Percentiles rank a stretch among this genome's conserved stretches.
Evolutionary conservation across 1,284 basidiomycete species (phyloP).

Genomic region (Phaffia rhodozyma): DNA sequence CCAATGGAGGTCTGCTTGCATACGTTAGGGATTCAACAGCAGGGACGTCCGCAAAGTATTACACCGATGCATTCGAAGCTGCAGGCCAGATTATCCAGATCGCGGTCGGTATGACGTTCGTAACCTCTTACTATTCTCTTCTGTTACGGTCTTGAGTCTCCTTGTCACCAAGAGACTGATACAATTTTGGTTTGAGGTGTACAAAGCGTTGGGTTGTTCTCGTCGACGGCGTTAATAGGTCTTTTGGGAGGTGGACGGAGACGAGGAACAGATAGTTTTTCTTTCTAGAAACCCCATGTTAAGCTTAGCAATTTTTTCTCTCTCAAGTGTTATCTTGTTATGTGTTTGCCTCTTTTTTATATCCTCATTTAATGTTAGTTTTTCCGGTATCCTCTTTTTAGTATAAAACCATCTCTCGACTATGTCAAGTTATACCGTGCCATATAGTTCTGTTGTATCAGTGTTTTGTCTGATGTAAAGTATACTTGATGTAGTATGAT

Average conservation of each 20-base stretch:
- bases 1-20: constrained; percentile 64
- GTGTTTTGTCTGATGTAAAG: too few relatives aligned
- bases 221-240: constrained; percentile 39
- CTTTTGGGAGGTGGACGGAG: constrained; percentile 38
- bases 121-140: constrained; percentile 38
- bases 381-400: too few relatives aligned
- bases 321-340: too few relatives aligned
- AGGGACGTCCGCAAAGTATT: constrained; percentile 38
- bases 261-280: constrained; percentile 36
- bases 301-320: too few relatives aligned
- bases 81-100: constrained; percentile 36
- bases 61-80: constrained; percentile 48
- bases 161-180: neutral
- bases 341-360: too few relatives aligned
- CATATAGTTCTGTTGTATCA: too few relatives aligned
- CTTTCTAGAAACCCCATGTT: constrained; percentile 30
- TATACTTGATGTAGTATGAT: too few relatives aligned
- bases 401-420: too few relatives aligned
- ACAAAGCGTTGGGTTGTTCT: constrained; percentile 58
- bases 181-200: too few relatives aligned
- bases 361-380: too few relatives aligned
- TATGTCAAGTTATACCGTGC: too few relatives aligned
- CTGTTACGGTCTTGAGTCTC: constrained; percentile 39
- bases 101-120: constrained; percentile 38
- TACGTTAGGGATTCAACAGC: constrained; percentile 50